phyloP scores from a whole-genome alignment of 129 eudicot species.

The Arctium minus region DNA sequence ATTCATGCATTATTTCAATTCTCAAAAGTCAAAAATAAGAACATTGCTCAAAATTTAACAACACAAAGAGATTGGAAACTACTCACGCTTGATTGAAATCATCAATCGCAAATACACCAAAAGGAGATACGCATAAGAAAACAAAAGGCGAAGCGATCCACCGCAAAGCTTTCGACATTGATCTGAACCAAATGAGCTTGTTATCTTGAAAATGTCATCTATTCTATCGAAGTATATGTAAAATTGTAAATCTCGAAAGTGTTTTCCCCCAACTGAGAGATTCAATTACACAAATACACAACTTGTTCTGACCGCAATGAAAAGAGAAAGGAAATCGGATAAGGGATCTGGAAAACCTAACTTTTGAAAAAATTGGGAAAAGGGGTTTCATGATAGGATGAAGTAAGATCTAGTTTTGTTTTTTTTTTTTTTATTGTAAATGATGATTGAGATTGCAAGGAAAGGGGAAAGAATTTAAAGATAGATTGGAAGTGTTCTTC shows the following conservation, averaged over 20 bases:
- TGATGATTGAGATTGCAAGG: slow-evolving; percentile 20
- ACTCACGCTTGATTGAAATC: slow-evolving; percentile 82
- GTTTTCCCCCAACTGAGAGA: neutral
- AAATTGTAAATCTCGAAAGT: slow-evolving; percentile 1
- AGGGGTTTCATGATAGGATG: slow-evolving; percentile 25
- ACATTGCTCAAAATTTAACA: neutral
- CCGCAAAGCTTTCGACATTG: slow-evolving; percentile 48
- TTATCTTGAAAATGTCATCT: slow-evolving; percentile 36
- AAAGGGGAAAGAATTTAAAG: neutral
- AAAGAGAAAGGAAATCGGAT: neutral
- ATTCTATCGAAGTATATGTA: neutral
- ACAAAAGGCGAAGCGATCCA: slow-evolving; percentile 32
- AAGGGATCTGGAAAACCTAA: slow-evolving; percentile 22
- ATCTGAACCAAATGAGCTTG: slow-evolving; percentile 21
- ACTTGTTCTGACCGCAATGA: slow-evolving; percentile 1
- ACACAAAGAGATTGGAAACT: slow-evolving; percentile 14
- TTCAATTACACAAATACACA: neutral
- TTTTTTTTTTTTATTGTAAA: too few species aligned
- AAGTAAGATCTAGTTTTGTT: slow-evolving; percentile 36
- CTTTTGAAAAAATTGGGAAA: neutral
- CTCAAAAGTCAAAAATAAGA: neutral
- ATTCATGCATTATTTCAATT: neutral
- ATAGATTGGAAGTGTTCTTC: neutral
- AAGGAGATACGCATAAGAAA: slow-evolving; percentile 26
- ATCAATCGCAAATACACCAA: slow-evolving; percentile 52